Percentiles rank a stretch among this genome's conserved stretches.
phyloP scores from a whole-genome alignment of 495 filamentous ascomycete genomes.

The Hyphodiscus hymeniophilus region DNA sequence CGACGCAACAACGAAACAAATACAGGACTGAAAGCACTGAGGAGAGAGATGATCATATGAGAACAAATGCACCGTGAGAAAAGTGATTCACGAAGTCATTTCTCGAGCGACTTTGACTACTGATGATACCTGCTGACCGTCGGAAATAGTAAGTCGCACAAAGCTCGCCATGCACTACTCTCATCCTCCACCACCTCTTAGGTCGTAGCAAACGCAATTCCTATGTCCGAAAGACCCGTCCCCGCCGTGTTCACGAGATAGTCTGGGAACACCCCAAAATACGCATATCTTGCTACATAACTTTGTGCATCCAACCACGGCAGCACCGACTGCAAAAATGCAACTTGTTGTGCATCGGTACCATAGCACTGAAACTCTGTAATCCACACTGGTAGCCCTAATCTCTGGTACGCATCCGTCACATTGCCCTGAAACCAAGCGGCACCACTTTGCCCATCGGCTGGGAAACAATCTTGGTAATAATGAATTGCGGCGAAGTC shows the following conservation, averaged over 20 bases:
- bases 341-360: conserved; percentile 32
- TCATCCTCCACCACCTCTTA: no score
- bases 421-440: conserved; percentile 52
- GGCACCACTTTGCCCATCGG: conserved; percentile 19
- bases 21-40: no score
- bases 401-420: conserved; percentile 37
- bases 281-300: conserved; percentile 64
- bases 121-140: no score
- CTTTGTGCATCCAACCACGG: conserved; percentile 55
- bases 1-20: no score
- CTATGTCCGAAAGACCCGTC: conserved; percentile 6
- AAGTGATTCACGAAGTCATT: no score
- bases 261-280: conserved; percentile 57
- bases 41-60: no score
- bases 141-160: no score
- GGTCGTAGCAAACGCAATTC: conserved; percentile 11
- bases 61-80: no score
- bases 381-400: conserved; percentile 57
- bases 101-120: no score
- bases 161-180: no score
- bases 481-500: conserved; percentile 62
- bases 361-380: conserved; percentile 64
- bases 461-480: conserved; percentile 44
- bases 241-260: conserved; percentile 29
- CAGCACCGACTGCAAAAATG: conserved; percentile 49